phyloP scores from a whole-genome alignment of 139 green algal genomes.

The Volvox africanus region DNA sequence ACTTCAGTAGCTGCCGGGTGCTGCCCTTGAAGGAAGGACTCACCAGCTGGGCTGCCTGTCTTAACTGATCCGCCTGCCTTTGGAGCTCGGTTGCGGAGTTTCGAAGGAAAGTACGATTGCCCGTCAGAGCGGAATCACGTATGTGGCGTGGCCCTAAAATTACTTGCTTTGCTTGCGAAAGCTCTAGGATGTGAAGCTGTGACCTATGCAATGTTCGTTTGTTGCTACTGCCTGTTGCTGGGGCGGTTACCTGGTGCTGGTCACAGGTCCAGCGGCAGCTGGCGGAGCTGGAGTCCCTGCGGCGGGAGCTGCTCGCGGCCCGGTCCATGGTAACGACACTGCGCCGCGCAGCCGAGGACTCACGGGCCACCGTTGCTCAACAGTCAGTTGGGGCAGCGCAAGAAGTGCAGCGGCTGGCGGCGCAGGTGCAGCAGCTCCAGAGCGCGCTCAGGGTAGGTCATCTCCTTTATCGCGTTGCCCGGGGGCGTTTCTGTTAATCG shows the following conservation, averaged over 20 bases:
- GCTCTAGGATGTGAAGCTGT: too few species aligned
- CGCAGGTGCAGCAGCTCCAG: slow-evolving; percentile 68
- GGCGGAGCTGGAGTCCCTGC: slow-evolving; percentile 55
- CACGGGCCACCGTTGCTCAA: slow-evolving; percentile 4
- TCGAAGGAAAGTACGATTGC: too few species aligned
- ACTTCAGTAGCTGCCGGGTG: not conserved
- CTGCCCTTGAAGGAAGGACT: not conserved
- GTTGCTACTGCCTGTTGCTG: too few species aligned
- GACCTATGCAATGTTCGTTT: too few species aligned
- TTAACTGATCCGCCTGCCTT: not conserved
- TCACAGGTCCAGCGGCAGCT: slow-evolving; percentile 58
- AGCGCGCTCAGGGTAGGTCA: slow-evolving; percentile 34
- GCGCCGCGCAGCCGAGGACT: slow-evolving; percentile 36
- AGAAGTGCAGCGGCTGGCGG: slow-evolving; percentile 29
- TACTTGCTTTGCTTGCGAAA: not conserved
- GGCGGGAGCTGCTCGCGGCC: slow-evolving; percentile 42
- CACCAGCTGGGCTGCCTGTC: not conserved
- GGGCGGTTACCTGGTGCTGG: too few species aligned
- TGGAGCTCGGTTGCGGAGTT: not conserved
- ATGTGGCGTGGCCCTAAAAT: not conserved
- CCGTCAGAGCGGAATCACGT: not conserved
- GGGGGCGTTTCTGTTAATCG: too few species aligned
- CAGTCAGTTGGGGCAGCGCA: slow-evolving; percentile 21
- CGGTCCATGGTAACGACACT: slow-evolving; percentile 36
- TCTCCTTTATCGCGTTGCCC: not conserved